Conservation (phyloP, 805 yeast genomes). For the Crinitomyces ghanaensis region DNA sequence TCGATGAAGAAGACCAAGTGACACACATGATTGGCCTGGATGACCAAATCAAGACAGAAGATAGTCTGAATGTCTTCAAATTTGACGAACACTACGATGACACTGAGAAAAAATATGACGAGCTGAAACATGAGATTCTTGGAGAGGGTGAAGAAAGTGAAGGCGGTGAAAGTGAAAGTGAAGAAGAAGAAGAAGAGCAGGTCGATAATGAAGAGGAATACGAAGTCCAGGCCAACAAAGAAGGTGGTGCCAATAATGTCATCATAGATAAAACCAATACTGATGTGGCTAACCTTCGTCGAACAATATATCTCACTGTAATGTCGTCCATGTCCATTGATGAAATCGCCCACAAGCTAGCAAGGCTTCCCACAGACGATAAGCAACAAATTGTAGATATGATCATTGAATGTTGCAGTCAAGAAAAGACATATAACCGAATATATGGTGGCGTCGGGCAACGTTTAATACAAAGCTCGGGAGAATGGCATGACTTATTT, state of each 20-base stretch:
- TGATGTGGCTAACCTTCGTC: conserved; percentile 52
- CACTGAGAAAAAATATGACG: conserved; percentile 38
- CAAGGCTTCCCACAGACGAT: conserved; percentile 36
- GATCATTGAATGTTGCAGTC: conserved; percentile 69
- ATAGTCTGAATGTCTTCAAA: conserved; percentile 38
- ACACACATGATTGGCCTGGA: conserved; percentile 47
- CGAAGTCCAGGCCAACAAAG: conserved; percentile 9
- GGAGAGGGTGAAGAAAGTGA: conserved; percentile 27
- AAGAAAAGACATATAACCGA: conserved; percentile 78
- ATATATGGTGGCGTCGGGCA: conserved; percentile 71
- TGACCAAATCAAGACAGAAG: conserved; percentile 37
- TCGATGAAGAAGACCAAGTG: conserved; percentile 50
- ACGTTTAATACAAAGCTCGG: conserved; percentile 40
- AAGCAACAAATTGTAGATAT: conserved; percentile 54
- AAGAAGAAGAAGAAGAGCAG: conserved; percentile 13
- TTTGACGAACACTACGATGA: conserved; percentile 40
- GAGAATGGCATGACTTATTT: conserved; percentile 49
- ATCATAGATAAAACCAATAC: conserved; percentile 62
- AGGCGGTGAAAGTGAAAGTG: conserved; percentile 12
- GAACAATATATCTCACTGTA: conserved; percentile 65
- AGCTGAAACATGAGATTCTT: conserved; percentile 34
- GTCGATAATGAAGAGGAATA: conserved; percentile 7
- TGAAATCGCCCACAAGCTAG: conserved; percentile 82
- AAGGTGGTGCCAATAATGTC: conserved; percentile 11
- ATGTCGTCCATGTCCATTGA: conserved; percentile 87